phyloP scores from a whole-genome alignment of 140 eudicot species.

The Oenanthe javanica region DNA sequence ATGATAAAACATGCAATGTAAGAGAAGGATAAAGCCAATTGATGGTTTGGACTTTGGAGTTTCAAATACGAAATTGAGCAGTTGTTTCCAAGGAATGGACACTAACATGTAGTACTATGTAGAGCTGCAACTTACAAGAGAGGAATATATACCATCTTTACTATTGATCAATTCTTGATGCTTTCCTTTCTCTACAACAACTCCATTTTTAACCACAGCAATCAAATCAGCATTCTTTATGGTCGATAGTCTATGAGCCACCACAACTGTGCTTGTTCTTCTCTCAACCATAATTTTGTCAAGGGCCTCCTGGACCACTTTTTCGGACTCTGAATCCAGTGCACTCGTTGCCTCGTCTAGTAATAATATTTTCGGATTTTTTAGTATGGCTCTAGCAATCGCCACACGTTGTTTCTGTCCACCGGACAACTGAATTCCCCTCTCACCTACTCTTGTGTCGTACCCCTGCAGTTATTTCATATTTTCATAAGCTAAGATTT shows the following conservation, averaged over 20 bases:
- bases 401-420: constrained; percentile 64
- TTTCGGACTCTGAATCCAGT: constrained; percentile 51
- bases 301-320: constrained; percentile 50
- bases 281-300: constrained; percentile 29
- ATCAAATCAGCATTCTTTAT: constrained; percentile 43
- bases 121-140: constrained; percentile 32
- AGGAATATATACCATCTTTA: constrained; percentile 42
- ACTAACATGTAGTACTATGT: constrained; percentile 6
- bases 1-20: too few relatives aligned
- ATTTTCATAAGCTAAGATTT: neutral
- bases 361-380: constrained; percentile 42
- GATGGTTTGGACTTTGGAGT: neutral
- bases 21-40: neutral
- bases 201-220: constrained; percentile 40
- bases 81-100: neutral
- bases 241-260: constrained; percentile 53
- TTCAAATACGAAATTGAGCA: neutral
- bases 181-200: constrained; percentile 43
- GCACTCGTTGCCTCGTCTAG: constrained; percentile 61
- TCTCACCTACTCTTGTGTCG: constrained; percentile 48
- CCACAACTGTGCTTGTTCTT: constrained; percentile 51
- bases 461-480: constrained; percentile 30
- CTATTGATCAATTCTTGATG: constrained; percentile 34
- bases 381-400: constrained; percentile 52
- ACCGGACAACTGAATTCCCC: constrained; percentile 51